phyloP scores from a whole-genome alignment of 345 rosid genomes.

The Balakata baccata region DNA sequence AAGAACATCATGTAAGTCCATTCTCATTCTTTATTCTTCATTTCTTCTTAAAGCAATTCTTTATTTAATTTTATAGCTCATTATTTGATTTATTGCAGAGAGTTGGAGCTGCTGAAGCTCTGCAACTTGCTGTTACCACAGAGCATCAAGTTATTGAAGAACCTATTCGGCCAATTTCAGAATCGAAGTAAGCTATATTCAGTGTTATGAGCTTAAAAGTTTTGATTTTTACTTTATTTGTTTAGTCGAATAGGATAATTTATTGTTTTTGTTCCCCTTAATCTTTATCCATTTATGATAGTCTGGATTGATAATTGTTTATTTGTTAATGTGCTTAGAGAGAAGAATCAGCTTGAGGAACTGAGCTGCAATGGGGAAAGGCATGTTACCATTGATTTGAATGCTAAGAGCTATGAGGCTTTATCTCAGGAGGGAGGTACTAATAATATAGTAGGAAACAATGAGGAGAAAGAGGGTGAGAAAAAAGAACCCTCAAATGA shows the following conservation, averaged over 20 bases:
- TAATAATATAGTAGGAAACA: neutral
- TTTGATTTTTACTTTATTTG: neutral
- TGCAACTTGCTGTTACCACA: neutral
- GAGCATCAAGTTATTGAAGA: constrained; percentile 8
- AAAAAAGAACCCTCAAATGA: neutral
- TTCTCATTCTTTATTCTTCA: neutral
- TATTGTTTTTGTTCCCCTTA: no score
- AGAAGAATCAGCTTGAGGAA: constrained; percentile 5
- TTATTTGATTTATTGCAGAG: no score
- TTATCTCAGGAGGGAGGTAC: no score
- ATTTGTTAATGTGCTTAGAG: constrained; percentile 9
- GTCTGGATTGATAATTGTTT: neutral
- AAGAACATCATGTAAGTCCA: neutral
- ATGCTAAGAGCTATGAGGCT: neutral
- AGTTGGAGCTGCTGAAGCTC: no score
- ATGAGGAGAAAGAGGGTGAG: neutral
- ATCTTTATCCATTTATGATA: no score
- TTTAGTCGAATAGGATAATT: neutral
- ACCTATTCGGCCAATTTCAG: constrained; percentile 10
- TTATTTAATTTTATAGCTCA: no score
- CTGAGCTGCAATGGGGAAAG: constrained; percentile 13
- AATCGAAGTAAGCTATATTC: constrained; percentile 17
- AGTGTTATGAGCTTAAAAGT: neutral
- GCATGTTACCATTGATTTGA: constrained; percentile 15
- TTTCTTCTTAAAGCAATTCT: no score